Conservation (phyloP, 345 rosid species). For the Syzygium aromaticum region DNA sequence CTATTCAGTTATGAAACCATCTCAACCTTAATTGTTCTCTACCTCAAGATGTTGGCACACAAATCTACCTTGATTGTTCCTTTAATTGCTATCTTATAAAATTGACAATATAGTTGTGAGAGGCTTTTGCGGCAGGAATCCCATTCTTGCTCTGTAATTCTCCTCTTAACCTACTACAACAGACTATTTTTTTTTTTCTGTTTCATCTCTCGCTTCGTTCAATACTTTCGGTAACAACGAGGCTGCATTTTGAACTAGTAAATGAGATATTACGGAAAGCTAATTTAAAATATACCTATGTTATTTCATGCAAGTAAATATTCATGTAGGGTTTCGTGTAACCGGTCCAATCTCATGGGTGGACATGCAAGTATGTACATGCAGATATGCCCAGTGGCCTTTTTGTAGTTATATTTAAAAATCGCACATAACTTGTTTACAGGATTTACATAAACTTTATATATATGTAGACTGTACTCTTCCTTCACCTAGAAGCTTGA, state of each 20-base stretch:
- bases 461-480: too few species aligned
- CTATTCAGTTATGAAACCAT: neutral
- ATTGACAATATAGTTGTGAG: neutral
- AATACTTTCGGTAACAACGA: neutral
- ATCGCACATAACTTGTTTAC: too few species aligned
- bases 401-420: neutral
- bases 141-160: neutral
- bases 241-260: neutral
- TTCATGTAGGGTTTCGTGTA: neutral
- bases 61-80: neutral
- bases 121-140: neutral
- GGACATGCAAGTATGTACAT: neutral
- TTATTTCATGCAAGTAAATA: neutral
- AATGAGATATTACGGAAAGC: neutral
- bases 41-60: neutral
- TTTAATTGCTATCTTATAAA: neutral
- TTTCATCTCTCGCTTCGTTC: neutral
- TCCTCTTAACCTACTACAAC: neutral
- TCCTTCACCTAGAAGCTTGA: too few species aligned
- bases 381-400: neutral
- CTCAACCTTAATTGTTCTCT: neutral
- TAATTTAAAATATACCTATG: neutral
- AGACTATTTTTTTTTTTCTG: neutral
- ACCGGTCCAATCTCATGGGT: neutral
- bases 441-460: too few species aligned